A percentile compares a stretch with the other conserved stretches of the same genome.
These are phyloP conservation scores for Vitis rupestris DNA, from an alignment of 164 flowering plant species.

Conservation along the genomic window DNA sequence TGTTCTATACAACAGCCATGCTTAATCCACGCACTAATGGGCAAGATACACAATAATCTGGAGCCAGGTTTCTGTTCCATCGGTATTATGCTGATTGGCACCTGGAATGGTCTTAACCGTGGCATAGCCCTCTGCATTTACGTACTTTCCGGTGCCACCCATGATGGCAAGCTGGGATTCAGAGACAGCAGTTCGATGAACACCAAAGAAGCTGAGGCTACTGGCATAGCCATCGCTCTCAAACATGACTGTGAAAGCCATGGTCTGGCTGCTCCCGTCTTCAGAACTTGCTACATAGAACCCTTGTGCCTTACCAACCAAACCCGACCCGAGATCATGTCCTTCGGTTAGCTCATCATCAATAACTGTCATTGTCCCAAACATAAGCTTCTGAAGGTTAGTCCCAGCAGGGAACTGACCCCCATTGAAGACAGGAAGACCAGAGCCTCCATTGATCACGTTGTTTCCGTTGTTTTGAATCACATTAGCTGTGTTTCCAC, in stretches of 20 bases:
- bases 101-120: constrained; percentile 43
- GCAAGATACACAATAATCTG: constrained; percentile 45
- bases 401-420: constrained; percentile 48
- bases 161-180: constrained; percentile 63
- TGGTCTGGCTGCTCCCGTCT: constrained; percentile 62
- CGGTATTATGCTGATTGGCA: constrained; percentile 37
- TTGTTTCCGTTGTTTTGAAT: constrained; percentile 37
- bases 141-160: constrained; percentile 87
- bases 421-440: constrained; percentile 32
- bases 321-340: constrained; percentile 56
- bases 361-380: constrained; percentile 66
- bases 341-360: constrained; percentile 70
- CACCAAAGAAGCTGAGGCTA: constrained; percentile 68
- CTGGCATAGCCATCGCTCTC: constrained; percentile 43
- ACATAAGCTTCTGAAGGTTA: constrained; percentile 47
- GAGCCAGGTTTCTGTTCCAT: constrained; percentile 50
- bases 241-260: constrained; percentile 63
- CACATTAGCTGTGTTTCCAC: constrained; percentile 28
- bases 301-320: constrained; percentile 72
- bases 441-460: constrained; percentile 14
- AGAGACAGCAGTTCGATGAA: constrained; percentile 44
- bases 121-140: constrained; percentile 63
- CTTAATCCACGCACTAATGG: constrained; percentile 19
- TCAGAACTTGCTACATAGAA: constrained; percentile 63
- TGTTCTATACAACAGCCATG: no score